Evolutionary conservation across 2,329 filamentous ascomycete species (phyloP), one percentile per base, ranked within the genome.

Genomic region (Neofusicoccum sp.): DNA sequence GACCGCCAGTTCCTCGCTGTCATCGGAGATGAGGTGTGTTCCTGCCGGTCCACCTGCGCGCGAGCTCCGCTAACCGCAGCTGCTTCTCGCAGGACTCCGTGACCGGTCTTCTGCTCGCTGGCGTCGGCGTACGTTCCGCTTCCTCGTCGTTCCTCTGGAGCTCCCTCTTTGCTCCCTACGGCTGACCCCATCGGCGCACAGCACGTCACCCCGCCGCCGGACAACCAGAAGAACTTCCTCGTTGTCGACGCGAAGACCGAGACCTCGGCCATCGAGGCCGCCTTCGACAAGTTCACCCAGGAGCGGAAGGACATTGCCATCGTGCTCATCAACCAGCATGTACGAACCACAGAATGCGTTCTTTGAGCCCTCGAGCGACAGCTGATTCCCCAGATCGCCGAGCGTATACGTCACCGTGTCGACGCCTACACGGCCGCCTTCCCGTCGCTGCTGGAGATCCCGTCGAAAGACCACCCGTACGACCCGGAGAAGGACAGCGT

Each of bases 401-500:
- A 99, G 76, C 88, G 87, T 76, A 99, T 99, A 85, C 87, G 95
- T 77, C 86, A 94, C 76, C 88, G 89, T 66, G 89, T 99, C 69
- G 95, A 99, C 78, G 88, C 87, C 41, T 97, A 96, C 79, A 94
- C 92, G 22, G 92, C 94, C 56, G 93, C 95, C 4, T 99, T 99
- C 79, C 95, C 95, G n/a, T 89, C 93, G 28, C 85, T 99, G 61
- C 87, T 99, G 64, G 95, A 99, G 79, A 98, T 99, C 65, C 95
- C 95, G 29, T 96, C 92, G 80, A 99, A 99, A 84, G 95, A 99
- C 77, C 95, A 99, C 77, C 95, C 95, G 2, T 99, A 99, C 75
- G 94, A 99, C 72, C 95, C 95, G 0, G 95, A 99, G 80, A 99
- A 99, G 83, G 95, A 99, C 78, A 98, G 94, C 74, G 94, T 99